A percentile compares a stretch with the other conserved stretches of the same genome.
These are phyloP conservation scores for Cryptococcus sp. DNA, from an alignment of 1,284 basidiomycete species.

Conservation along the genomic window DNA sequence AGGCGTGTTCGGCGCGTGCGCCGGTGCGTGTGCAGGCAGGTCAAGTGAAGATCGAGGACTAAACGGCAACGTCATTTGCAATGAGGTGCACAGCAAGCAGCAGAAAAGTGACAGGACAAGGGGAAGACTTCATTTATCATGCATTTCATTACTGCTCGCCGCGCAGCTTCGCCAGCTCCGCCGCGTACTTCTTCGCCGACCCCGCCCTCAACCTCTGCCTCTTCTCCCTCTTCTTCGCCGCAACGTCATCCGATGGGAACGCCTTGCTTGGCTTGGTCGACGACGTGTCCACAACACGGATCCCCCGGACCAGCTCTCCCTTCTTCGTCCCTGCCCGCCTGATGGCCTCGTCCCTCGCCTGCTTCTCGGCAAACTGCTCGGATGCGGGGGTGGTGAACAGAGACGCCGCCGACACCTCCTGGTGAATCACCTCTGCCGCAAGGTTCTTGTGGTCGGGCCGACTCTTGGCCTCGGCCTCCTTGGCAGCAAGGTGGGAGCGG, in stretches of 20 bases:
- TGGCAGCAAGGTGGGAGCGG: slow-evolving; percentile 4
- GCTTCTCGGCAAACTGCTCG: slow-evolving; percentile 16
- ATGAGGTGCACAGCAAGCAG: too few species aligned
- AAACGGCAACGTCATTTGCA: too few species aligned
- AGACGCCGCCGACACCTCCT: slow-evolving; percentile 15
- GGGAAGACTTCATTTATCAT: background rate
- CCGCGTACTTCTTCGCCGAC: background rate
- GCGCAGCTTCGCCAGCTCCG: background rate
- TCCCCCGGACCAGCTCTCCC: slow-evolving; percentile 9
- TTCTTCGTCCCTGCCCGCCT: slow-evolving; percentile 1
- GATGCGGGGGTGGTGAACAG: slow-evolving; percentile 17
- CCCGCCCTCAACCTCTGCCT: slow-evolving; percentile 10
- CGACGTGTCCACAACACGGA: slow-evolving; percentile 17
- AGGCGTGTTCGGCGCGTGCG: too few species aligned
- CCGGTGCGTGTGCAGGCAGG: too few species aligned
- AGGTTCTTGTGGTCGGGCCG: slow-evolving; percentile 16
- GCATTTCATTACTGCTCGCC: background rate
- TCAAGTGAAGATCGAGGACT: too few species aligned
- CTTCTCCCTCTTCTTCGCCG: slow-evolving; percentile 16
- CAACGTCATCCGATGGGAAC: background rate
- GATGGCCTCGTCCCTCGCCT: slow-evolving; percentile 8
- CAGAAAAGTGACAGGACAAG: too few species aligned
- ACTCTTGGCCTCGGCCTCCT: slow-evolving; percentile 13
- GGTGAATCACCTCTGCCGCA: slow-evolving; percentile 11
- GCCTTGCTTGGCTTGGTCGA: slow-evolving; percentile 3